Base-by-base conservation (phyloP, 1,284 basidiomycete species). In the Ustilago sp. region DNA sequence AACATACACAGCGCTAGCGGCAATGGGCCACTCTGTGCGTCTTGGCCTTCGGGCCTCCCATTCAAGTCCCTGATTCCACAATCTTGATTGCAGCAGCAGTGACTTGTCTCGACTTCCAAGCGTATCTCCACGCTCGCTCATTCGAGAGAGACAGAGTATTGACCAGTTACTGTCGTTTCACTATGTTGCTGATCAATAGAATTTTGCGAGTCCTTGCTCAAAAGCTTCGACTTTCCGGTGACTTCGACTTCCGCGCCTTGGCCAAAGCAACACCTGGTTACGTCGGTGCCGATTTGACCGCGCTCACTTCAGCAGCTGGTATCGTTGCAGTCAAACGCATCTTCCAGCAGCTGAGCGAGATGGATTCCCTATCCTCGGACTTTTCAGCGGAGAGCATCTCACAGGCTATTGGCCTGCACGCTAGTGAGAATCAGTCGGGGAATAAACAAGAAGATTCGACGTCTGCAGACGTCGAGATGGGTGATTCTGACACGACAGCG, bases 291-390 rank as follows among this genome's bases (percentile, higher is more conserved):
- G 96, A 99, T 88, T 87, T 99, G 34, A 91, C 93, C 0, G 93
- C 95, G 0, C 87, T 98, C 9, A 94, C 95, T 0, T 93, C 94
- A 7, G 94, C 95, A 31, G 96, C 96, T 0, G 96, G 96, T 7
- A 94, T 98, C 68, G 92, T 94, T 53, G 95, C 96, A 0, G 95
- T 99, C 48, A 98, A 98, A 87, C 90, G 96, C 32, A 98, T 99
- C 80, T 98, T 98, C 86, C 77, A 93, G 85, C 90, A 92, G 77
- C 87, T 98, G 7, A 62, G 57, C 45, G 68, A 59, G 7, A 45
- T 35, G 74, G 86, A 77, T 71, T 83, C 70, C 41, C 62, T 76
- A 3, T 62, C 74, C 6, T 58, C 65, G 31, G 56, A 53, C n/a
- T 34, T 71, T 8, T 76, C 65, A 1, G 62, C 65, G 13, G 66